phyloP scores from a whole-genome alignment of 768 basidiomycete genomes.

The Gloeophyllum trabeum region DNA sequence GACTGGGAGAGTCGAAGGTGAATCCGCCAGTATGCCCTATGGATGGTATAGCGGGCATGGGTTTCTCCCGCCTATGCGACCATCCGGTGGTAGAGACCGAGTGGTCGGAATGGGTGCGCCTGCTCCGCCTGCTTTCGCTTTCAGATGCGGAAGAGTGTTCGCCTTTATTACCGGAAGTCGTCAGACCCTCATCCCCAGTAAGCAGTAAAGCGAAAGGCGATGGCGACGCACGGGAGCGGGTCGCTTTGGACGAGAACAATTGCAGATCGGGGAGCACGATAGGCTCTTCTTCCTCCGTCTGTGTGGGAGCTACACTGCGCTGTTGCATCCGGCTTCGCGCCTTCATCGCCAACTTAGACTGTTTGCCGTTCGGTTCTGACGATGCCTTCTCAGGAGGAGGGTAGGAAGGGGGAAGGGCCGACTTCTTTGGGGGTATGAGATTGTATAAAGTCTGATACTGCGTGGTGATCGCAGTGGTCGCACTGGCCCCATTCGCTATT shows the following conservation, averaged over 20 bases:
- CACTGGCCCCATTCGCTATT: conserved; percentile 74
- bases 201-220: conserved; percentile 71
- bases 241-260: conserved; percentile 44
- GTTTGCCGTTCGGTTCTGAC: conserved; percentile 29
- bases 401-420: conserved; percentile 13
- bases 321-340: conserved; percentile 22
- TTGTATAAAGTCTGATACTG: conserved; percentile 65
- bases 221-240: conserved; percentile 59
- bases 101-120: conserved; percentile 6
- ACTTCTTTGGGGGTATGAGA: conserved; percentile 24
- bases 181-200: conserved; percentile 41
- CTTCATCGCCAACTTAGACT: conserved; percentile 66
- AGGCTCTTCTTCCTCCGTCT: conserved; percentile 27
- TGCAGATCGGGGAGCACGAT: conserved; percentile 29
- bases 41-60: conserved; percentile 23
- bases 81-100: background rate
- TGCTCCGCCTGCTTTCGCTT: conserved; percentile 3
- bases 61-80: conserved; percentile 9
- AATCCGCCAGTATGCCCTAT: conserved; percentile 30
- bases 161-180: conserved; percentile 15
- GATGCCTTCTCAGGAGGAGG: conserved; percentile 6
- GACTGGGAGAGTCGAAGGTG: conserved; percentile 76
- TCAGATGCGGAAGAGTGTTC: conserved; percentile 10
- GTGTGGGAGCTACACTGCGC: conserved; percentile 22
- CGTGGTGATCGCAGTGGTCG: conserved; percentile 77